Conservation (phyloP, 2,329 filamentous ascomycete species). For the Shiraia sp. region DNA sequence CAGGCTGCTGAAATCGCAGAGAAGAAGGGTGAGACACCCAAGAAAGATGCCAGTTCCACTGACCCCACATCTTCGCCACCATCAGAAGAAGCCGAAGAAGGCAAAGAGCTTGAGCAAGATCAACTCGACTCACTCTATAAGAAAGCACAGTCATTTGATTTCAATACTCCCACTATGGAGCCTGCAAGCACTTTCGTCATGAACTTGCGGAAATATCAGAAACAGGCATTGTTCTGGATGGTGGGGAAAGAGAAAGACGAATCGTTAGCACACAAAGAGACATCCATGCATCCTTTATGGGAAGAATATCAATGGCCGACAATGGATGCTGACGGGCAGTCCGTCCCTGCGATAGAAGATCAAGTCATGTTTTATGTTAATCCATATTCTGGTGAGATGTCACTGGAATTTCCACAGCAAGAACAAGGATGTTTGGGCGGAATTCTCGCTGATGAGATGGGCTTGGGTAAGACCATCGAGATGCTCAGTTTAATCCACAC, state of each 20-base stretch:
- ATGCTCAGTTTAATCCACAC: conserved; percentile 94
- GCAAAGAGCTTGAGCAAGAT: conserved; percentile 89
- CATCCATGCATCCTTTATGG: conserved; percentile 96
- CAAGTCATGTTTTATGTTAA: conserved; percentile 89
- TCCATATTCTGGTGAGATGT: conserved; percentile 92
- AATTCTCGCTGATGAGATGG: conserved; percentile 96
- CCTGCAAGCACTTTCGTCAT: conserved; percentile 81
- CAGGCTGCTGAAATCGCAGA: conserved; percentile 88
- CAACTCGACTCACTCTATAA: conserved; percentile 92
- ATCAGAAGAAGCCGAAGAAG: conserved; percentile 73
- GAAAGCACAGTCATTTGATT: conserved; percentile 97
- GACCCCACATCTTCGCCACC: conserved; percentile 58
- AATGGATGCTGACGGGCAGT: conserved; percentile 83
- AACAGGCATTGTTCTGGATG: conserved; percentile 96
- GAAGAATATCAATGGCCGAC: conserved; percentile 91
- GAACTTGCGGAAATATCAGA: conserved; percentile 88
- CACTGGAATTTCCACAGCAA: conserved; percentile 86
- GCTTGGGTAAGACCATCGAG: conserved; percentile 95
- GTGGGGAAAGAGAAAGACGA: conserved; percentile 86
- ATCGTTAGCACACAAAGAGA: conserved; percentile 66
- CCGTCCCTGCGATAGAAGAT: conserved; percentile 66
- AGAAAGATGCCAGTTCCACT: conserved; percentile 57
- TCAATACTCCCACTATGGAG: conserved; percentile 83
- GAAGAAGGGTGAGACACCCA: conserved; percentile 57
- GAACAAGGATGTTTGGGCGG: conserved; percentile 94